Percentiles rank a stretch among this genome's conserved stretches.
Evolutionary conservation across 306 rosid genomes (phyloP).

Genomic region (Casuarina glauca): DNA sequence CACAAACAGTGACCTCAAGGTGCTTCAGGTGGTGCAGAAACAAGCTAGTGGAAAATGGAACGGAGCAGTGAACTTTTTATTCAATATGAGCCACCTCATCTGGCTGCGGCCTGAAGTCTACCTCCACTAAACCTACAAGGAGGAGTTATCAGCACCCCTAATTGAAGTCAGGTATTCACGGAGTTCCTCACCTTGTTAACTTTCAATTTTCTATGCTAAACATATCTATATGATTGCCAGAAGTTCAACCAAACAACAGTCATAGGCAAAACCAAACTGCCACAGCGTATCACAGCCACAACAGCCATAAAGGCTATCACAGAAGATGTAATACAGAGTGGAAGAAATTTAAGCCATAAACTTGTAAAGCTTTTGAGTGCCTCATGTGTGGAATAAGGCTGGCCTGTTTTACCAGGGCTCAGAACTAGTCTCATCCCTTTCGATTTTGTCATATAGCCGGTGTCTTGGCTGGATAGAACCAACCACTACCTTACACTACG

Average conservation of each 20-base stretch:
- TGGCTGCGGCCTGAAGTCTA: too few relatives aligned
- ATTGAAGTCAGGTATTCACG: neutral
- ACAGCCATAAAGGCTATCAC: neutral
- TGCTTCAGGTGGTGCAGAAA: neutral
- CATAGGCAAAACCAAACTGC: neutral
- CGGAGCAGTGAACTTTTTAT: too few relatives aligned
- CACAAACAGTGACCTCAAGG: neutral
- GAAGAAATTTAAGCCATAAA: neutral
- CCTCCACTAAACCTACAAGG: too few relatives aligned
- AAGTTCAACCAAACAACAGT: neutral
- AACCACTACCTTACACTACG: neutral
- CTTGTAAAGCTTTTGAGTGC: neutral
- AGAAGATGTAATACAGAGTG: neutral
- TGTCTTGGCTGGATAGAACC: neutral
- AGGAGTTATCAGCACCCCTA: neutral
- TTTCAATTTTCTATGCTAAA: conserved; percentile 1
- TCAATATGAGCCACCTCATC: too few relatives aligned
- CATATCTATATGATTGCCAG: neutral
- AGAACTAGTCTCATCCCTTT: neutral
- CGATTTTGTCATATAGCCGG: neutral
- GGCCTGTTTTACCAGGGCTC: neutral
- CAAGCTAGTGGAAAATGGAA: neutral
- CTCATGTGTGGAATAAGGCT: neutral
- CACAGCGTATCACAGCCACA: neutral
- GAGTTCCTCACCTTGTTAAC: neutral